phyloP scores from a whole-genome alignment of 2,329 filamentous ascomycete genomes.

The Juglanconis sp. region DNA sequence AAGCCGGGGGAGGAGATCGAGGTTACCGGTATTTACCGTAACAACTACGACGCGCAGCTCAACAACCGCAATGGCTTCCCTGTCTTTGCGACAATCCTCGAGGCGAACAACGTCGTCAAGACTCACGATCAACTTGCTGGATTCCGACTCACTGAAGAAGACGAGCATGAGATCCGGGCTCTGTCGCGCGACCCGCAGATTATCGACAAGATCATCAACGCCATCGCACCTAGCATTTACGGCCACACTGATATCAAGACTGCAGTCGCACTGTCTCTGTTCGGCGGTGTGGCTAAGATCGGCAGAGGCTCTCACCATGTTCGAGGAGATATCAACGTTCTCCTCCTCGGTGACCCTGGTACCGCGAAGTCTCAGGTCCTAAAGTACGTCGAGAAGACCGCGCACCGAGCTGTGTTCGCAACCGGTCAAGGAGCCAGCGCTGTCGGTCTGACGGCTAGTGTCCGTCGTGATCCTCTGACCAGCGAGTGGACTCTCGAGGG shows the following conservation, averaged over 20 bases:
- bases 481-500: slow-evolving; percentile 97
- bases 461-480: slow-evolving; percentile 90
- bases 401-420: slow-evolving; percentile 93
- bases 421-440: slow-evolving; percentile 96
- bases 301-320: slow-evolving; percentile 87
- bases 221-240: slow-evolving; percentile 96
- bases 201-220: slow-evolving; percentile 86
- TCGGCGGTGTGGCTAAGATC: slow-evolving; percentile 89
- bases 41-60: slow-evolving; percentile 95
- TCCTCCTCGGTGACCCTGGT: slow-evolving; percentile 93
- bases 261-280: slow-evolving; percentile 87
- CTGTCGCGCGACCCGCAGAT: slow-evolving; percentile 89
- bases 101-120: slow-evolving; percentile 96
- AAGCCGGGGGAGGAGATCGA: slow-evolving; percentile 98
- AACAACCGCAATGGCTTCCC: slow-evolving; percentile 99
- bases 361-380: slow-evolving; percentile 97
- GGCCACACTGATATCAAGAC: slow-evolving; percentile 97
- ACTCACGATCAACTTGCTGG: slow-evolving; percentile 96
- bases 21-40: slow-evolving; percentile 93
- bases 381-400: slow-evolving; percentile 97
- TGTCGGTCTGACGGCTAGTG: slow-evolving; percentile 94
- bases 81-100: slow-evolving; percentile 94
- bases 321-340: slow-evolving; percentile 95
- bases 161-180: slow-evolving; percentile 84
- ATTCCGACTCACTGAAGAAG: slow-evolving; percentile 91